Evolutionary conservation across 805 yeast genomes (phyloP).

Genomic region (Saturnispora silvae): DNA sequence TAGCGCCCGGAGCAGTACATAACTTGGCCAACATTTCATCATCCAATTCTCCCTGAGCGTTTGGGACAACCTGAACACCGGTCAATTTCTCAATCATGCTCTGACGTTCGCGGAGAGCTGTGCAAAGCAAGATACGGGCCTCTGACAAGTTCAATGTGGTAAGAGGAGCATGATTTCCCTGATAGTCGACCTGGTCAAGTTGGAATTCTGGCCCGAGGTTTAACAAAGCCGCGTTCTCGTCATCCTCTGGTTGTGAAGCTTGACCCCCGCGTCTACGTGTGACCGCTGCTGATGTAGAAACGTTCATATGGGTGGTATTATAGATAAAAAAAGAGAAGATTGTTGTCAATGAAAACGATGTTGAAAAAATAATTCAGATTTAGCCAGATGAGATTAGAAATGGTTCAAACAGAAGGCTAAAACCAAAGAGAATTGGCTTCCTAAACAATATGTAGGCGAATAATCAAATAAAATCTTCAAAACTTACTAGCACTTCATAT

Average conservation of each 20-base stretch:
- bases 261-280: conserved; percentile 66
- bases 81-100: conserved; percentile 35
- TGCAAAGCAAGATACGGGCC: conserved; percentile 80
- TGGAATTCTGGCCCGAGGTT: conserved; percentile 92
- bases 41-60: conserved; percentile 27
- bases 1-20: conserved; percentile 61
- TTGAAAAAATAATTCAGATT: too few relatives aligned
- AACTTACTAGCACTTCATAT: too few relatives aligned
- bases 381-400: too few relatives aligned
- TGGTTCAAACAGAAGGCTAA: too few relatives aligned
- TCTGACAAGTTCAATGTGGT: conserved; percentile 84
- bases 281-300: conserved; percentile 80
- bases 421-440: too few relatives aligned
- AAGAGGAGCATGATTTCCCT: conserved; percentile 65
- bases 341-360: neutral
- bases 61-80: conserved; percentile 22
- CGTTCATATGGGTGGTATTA: conserved; percentile 45
- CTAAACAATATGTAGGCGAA: too few relatives aligned
- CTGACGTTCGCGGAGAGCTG: conserved; percentile 71
- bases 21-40: conserved; percentile 40
- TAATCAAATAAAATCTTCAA: too few relatives aligned
- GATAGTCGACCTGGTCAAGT: conserved; percentile 66
- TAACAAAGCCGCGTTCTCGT: conserved; percentile 82
- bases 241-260: conserved; percentile 60
- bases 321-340: neutral